Base-by-base conservation (phyloP, 352 stramenopile species). In the Phytophthora vignae region DNA sequence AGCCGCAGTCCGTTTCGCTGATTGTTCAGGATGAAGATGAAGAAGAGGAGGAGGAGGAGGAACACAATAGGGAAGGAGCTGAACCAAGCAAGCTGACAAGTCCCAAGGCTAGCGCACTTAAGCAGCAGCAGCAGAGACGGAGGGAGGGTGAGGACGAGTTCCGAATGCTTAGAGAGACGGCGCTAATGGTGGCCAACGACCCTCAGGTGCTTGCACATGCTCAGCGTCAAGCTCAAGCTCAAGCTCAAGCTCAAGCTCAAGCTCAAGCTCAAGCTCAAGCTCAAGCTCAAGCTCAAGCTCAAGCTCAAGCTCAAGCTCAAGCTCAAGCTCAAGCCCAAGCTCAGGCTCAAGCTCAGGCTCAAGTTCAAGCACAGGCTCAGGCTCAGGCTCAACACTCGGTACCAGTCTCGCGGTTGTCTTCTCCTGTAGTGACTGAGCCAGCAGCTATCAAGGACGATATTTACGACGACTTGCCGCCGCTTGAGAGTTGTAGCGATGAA, bases 101-200 rank as follows among this genome's bases (percentile, higher is more conserved):
- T 2, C 50, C 4, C n/a, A 25, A 42, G 29, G 38, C 22, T n/a
- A 9, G 25, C 10, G 53, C 22, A 19, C 46, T 48, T 48, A 64
- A 66, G 25, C 50, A 15, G 33, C 33, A 42, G 10, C 11, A 42
- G 36, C 15, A 4, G 33, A 12, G 14, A 10, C 3, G 15, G 36
- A 15, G 60, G 27, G 44, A 71, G 15, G 25, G 74, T 8, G 74
- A 90, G 1, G 84, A 92, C 19, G 70, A 71, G 21, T 92, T 93
- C 22, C 60, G 60, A 40, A 88, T 84, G 79, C 69, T 94, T 0
- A 60, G 83, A 21, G 85, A 94, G 61, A 91, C 76, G 3, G 81
- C 84, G 14, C n/a, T 87, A 21, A 93, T 93, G 83, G 83, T 92
- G 19, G 70, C 73, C 25, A 84, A 93, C 25, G 85, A 94, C 31